These are phyloP conservation scores for Zymoseptoria crescenta DNA, from an alignment of 2,329 filamentous ascomycete genomes.

Conservation along the genomic window DNA sequence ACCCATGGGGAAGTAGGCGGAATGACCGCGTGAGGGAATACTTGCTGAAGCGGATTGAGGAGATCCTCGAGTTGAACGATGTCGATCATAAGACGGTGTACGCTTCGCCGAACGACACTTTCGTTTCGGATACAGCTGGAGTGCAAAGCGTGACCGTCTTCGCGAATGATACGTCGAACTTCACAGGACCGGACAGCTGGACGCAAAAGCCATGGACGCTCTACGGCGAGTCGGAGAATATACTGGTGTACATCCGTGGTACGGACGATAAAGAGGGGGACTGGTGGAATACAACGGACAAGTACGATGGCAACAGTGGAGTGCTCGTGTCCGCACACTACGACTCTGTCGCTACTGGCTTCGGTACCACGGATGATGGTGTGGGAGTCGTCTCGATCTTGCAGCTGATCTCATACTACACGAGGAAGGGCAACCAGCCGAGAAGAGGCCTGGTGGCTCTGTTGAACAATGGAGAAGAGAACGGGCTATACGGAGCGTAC, in stretches of 20 bases:
- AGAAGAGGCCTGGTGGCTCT: slow-evolving; percentile 74
- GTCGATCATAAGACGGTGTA: slow-evolving; percentile 34
- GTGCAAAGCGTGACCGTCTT: slow-evolving; percentile 52
- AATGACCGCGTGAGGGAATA: slow-evolving; percentile 77
- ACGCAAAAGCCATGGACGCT: slow-evolving; percentile 34
- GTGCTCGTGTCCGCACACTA: slow-evolving; percentile 94
- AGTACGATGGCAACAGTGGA: slow-evolving; percentile 50
- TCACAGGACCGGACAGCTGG: slow-evolving; percentile 47
- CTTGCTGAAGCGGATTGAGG: slow-evolving; percentile 61
- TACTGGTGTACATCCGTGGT: slow-evolving; percentile 85
- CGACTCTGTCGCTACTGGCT: slow-evolving; percentile 86
- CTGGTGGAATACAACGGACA: slow-evolving; percentile 55
- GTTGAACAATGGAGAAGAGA: slow-evolving; percentile 94
- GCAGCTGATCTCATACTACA: slow-evolving; percentile 82
- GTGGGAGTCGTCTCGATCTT: slow-evolving; percentile 80
- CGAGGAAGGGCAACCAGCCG: slow-evolving; percentile 58
- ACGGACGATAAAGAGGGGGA: slow-evolving; percentile 59
- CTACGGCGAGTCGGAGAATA: slow-evolving; percentile 89
- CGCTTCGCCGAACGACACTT: slow-evolving; percentile 29
- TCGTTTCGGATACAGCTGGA: slow-evolving; percentile 9
- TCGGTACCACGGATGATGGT: slow-evolving; percentile 88
- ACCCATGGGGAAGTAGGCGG: slow-evolving; percentile 55
- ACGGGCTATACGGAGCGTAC: slow-evolving; percentile 77
- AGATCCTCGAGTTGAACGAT: slow-evolving; percentile 59
- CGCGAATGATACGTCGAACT: slow-evolving; percentile 70